Percentiles rank a stretch among this genome's conserved stretches.
phyloP scores from a whole-genome alignment of 306 rosid genomes.

The Trichosanthes cucumerina region DNA sequence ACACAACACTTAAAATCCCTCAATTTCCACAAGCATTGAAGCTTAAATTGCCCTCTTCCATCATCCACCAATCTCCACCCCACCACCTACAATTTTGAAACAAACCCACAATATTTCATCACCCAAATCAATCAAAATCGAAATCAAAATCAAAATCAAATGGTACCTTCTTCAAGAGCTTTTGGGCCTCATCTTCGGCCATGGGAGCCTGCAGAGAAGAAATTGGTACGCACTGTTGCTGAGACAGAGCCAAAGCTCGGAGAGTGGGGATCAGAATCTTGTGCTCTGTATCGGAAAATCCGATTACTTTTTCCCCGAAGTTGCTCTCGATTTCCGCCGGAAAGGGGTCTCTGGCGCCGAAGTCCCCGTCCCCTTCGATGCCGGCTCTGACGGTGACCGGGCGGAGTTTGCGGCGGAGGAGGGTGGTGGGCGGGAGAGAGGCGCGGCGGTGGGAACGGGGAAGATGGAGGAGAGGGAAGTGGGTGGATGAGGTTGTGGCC shows the following conservation, averaged over 20 bases:
- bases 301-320: slow-evolving; percentile 72
- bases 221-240: slow-evolving; percentile 38
- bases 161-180: slow-evolving; percentile 52
- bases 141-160: not conserved
- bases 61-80: slow-evolving; percentile 78
- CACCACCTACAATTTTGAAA: slow-evolving; percentile 47
- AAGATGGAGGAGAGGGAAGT: slow-evolving; percentile 2
- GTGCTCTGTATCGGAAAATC: slow-evolving; percentile 50
- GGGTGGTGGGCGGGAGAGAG: not conserved
- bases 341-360: slow-evolving; percentile 84
- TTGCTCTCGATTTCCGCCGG: slow-evolving; percentile 73
- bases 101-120: not conserved
- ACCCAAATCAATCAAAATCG: not conserved
- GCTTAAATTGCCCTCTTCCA: slow-evolving; percentile 41
- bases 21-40: slow-evolving; percentile 86
- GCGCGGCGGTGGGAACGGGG: not conserved
- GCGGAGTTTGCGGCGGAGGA: not conserved
- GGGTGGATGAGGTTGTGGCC: slow-evolving; percentile 5
- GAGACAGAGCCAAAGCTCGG: slow-evolving; percentile 56
- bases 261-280: slow-evolving; percentile 74
- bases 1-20: slow-evolving; percentile 66
- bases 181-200: slow-evolving; percentile 39
- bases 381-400: slow-evolving; percentile 3
- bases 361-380: slow-evolving; percentile 42
- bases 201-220: slow-evolving; percentile 49